Conservation (phyloP, 2,329 filamentous ascomycete genomes). For the Nigrospora sphaerica region DNA sequence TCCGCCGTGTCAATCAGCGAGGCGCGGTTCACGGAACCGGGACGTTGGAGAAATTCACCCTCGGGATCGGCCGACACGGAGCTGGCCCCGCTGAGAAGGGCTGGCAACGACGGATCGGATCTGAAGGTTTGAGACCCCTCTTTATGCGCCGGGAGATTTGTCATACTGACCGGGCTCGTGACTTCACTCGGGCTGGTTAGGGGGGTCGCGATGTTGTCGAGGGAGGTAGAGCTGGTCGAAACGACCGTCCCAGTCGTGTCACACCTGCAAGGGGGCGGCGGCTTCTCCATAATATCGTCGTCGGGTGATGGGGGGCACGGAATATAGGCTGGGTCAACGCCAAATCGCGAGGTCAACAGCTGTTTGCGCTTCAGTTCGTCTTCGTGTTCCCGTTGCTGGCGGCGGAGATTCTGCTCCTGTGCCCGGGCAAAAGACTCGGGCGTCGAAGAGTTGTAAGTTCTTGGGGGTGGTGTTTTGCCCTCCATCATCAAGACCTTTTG, state of each 20-base stretch:
- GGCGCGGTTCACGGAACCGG: conserved; percentile 35
- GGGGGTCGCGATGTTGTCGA: conserved; percentile 40
- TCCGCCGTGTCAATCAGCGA: conserved; percentile 45
- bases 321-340: conserved; percentile 20
- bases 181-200: conserved; percentile 49
- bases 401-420: conserved; percentile 23
- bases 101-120: conserved; percentile 58
- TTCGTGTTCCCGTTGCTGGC: conserved; percentile 24
- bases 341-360: conserved; percentile 8
- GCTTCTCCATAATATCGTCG: conserved; percentile 25
- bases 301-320: conserved; percentile 40
- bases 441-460: conserved; percentile 28
- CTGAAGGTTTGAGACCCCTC: conserved; percentile 45
- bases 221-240: conserved; percentile 46
- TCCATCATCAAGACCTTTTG: conserved; percentile 35
- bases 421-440: conserved; percentile 31
- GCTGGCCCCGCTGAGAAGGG: conserved; percentile 55
- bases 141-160: conserved; percentile 27
- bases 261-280: conserved; percentile 27
- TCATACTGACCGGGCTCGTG: conserved; percentile 37
- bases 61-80: conserved; percentile 58
- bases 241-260: conserved; percentile 36
- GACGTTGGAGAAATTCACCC: conserved; percentile 48
- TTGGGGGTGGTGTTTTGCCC: conserved; percentile 25
- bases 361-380: conserved; percentile 21